Percentiles rank a stretch among this genome's conserved stretches.
Evolutionary conservation across 257 asterid genomes (phyloP).

Genomic region (Anisodus acutangulus): DNA sequence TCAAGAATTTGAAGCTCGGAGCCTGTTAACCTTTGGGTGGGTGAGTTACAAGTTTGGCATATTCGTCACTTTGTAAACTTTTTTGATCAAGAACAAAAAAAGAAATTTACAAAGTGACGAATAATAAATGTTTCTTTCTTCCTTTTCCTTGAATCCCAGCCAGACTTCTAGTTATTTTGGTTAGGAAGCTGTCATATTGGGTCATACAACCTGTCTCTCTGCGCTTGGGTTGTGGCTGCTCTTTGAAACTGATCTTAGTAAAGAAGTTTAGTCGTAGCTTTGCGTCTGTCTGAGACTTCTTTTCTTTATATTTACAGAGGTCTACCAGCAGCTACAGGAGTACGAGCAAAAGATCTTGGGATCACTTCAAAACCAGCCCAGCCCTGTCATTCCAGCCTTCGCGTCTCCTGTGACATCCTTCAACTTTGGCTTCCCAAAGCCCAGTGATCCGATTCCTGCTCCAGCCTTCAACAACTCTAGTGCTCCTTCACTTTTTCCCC

Average conservation of each 20-base stretch:
- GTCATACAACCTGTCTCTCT: not conserved
- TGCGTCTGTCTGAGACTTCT: not conserved
- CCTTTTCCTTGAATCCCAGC: not conserved
- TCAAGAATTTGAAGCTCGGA: not conserved
- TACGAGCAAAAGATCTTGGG: conserved; percentile 66
- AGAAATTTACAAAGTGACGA: too few species aligned
- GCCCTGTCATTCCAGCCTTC: conserved; percentile 36
- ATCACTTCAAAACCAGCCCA: conserved; percentile 41
- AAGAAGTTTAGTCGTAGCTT: not conserved
- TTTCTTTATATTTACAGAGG: conserved; percentile 47
- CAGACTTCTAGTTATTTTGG: not conserved
- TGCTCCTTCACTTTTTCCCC: conserved; percentile 57
- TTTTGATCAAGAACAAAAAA: too few species aligned
- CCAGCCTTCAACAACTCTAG: conserved; percentile 59
- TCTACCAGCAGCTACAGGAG: conserved; percentile 75
- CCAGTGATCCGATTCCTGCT: conserved; percentile 51
- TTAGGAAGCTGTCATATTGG: not conserved
- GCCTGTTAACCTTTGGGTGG: not conserved
- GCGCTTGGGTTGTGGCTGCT: conserved; percentile 21
- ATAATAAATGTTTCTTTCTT: not conserved
- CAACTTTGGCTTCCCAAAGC: conserved; percentile 87
- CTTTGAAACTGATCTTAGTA: not conserved
- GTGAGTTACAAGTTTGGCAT: conserved; percentile 18
- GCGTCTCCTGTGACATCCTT: conserved; percentile 47
- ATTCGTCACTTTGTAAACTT: not conserved